Base-by-base conservation (phyloP, 805 yeast species). In the Metschnikowia reukaufii region DNA sequence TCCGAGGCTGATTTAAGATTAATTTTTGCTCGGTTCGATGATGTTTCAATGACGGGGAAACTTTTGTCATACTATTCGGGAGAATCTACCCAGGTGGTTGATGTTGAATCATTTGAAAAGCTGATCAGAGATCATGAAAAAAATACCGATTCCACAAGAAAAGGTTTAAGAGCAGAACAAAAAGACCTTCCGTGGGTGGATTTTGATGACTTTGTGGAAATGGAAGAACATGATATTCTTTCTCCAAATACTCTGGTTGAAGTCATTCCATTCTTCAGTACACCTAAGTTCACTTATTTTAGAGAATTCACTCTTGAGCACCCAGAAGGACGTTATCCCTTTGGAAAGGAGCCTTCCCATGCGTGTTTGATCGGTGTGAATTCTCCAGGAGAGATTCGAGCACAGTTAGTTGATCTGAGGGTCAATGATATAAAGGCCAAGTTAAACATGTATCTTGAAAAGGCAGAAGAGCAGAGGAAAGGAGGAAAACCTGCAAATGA, bases 151-250 rank as follows among this genome's bases (percentile, higher is more conserved):
- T 38, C 44, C 4, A 19, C 45, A 17, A 20, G 27, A 3, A 5
- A 37, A 8, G 39, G 39, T 9, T 13, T 40, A 20, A 5, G 12
- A 8, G 55, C 55, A 5, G 59, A 54, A 31, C 70, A 65, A 15
- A 58, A 56, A 13, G 71, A 69, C 47, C 56, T 55, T 32, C 60
- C 70, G 53, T 90, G 97, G 97, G 71, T 80, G 39, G 95, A 89
- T 58, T 65, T 72, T 18, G 85, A 86, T 47, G 97, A 90, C 61
- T 90, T 79, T 55, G 68, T 79, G 9, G 97, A 90, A 55, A 59
- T 89, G 36, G 87, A 85, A 49, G 67, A 74, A 40, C 61, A 72
- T 9, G 74, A 78, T 4, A 54, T 70, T 1, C 62, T 68, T 4
- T 63, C 68, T 59, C 49, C 70, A 54, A 42, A 69, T 31, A 83